Conservation (phyloP, 192 early-diverging fungal genomes). For the Backusella tuberculispora region DNA sequence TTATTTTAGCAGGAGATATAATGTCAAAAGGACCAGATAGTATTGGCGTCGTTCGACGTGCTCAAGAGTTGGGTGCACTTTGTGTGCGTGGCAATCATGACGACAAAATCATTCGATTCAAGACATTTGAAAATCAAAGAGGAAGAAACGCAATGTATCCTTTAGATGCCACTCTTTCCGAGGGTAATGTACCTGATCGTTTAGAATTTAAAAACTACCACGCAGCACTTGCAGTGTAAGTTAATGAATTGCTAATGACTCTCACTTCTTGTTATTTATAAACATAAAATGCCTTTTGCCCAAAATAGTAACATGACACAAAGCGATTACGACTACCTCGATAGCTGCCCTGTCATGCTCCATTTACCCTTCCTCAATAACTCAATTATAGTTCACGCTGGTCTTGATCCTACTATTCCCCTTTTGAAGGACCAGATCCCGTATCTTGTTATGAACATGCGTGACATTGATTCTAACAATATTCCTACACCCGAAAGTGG, state of each 20-base stretch:
- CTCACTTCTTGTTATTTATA: conserved; percentile 12
- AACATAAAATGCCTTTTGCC: not conserved
- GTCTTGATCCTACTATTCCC: conserved; percentile 55
- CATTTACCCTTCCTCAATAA: conserved; percentile 44
- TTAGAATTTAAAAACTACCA: conserved; percentile 39
- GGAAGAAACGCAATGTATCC: conserved; percentile 22
- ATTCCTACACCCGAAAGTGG: conserved; percentile 42
- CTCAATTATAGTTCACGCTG: conserved; percentile 71
- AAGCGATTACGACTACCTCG: conserved; percentile 56
- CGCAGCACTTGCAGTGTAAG: conserved; percentile 41
- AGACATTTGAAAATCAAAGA: conserved; percentile 30
- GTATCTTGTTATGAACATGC: conserved; percentile 63
- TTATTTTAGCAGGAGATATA: conserved; percentile 72
- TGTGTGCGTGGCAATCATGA: conserved; percentile 79
- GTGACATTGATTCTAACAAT: conserved; percentile 52
- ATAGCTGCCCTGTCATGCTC: conserved; percentile 58
- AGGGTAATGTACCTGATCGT: conserved; percentile 41
- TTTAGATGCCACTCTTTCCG: conserved; percentile 20
- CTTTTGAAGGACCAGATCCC: conserved; percentile 56
- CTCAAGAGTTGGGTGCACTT: conserved; percentile 49
- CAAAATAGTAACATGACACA: conserved; percentile 37
- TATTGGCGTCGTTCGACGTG: conserved; percentile 56
- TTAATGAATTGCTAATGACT: not conserved
- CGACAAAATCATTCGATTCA: conserved; percentile 66
- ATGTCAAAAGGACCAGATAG: conserved; percentile 67